Percentiles rank a stretch among this genome's conserved stretches.
Evolutionary conservation across 805 yeast genomes (phyloP).

Genomic region (Yarrowia keelungensis): DNA sequence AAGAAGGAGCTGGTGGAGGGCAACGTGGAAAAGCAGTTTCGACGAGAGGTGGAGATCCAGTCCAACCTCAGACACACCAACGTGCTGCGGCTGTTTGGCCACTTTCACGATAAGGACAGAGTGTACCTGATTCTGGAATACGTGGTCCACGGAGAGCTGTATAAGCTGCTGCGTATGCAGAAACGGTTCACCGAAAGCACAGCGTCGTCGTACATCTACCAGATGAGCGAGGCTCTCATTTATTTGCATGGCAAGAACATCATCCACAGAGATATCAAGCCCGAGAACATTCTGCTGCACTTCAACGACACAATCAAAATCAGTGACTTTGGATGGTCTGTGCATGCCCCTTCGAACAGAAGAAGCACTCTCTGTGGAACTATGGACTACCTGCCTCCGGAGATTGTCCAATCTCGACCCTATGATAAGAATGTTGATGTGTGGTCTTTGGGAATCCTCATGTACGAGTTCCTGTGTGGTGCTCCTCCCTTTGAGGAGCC

Average conservation of each 20-base stretch:
- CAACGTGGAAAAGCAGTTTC: constrained; percentile 82
- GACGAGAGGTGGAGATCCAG: constrained; percentile 92
- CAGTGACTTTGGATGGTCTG: constrained; percentile 97
- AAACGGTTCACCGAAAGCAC: constrained; percentile 73
- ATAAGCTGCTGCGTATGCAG: constrained; percentile 68
- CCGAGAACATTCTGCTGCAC: constrained; percentile 86
- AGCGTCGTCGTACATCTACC: constrained; percentile 75
- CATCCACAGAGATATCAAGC: constrained; percentile 92
- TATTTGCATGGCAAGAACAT: constrained; percentile 81
- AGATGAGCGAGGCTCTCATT: constrained; percentile 78
- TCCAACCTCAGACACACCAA: constrained; percentile 75
- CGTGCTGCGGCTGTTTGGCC: constrained; percentile 80
- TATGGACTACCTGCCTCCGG: constrained; percentile 92
- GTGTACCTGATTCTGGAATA: constrained; percentile 87
- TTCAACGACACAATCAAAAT: constrained; percentile 78
- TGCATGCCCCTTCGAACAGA: constrained; percentile 64
- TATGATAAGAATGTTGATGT: constrained; percentile 83
- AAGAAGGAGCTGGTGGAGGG: constrained; percentile 76
- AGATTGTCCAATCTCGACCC: constrained; percentile 82
- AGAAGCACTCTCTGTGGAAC: constrained; percentile 94
- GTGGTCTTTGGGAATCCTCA: constrained; percentile 90
- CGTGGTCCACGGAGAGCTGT: constrained; percentile 85
- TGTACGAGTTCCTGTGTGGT: constrained; percentile 87
- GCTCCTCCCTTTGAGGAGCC: constrained; percentile 91
- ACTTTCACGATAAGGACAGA: constrained; percentile 79